These are phyloP conservation scores for Suhomyces maxii DNA, from an alignment of 1,139 yeast species.

Conservation along the genomic window DNA sequence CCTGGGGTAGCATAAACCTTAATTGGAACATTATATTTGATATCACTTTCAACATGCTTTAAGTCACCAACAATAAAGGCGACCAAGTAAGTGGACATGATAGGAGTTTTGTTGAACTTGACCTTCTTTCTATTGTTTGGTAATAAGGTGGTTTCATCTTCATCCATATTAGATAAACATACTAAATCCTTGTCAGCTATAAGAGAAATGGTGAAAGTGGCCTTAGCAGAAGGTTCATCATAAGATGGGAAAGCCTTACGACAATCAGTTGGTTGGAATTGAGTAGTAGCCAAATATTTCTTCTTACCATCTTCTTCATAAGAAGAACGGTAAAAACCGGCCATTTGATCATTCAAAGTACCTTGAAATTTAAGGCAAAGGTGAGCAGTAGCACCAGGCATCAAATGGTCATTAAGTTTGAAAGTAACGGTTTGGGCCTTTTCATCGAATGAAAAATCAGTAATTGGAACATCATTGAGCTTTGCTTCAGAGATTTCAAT, in stretches of 20 bases:
- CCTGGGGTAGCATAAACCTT: constrained; percentile 58
- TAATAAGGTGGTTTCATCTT: constrained; percentile 45
- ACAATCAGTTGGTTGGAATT: constrained; percentile 84
- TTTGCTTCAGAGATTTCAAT: constrained; percentile 58
- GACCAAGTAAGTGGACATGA: constrained; percentile 28
- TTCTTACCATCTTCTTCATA: constrained; percentile 63
- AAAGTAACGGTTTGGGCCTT: constrained; percentile 68
- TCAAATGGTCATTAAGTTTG: constrained; percentile 50
- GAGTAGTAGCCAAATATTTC: constrained; percentile 73
- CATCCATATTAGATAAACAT: constrained; percentile 81
- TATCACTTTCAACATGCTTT: constrained; percentile 32
- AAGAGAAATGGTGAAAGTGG: constrained; percentile 66
- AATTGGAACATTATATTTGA: constrained; percentile 40
- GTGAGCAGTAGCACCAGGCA: constrained; percentile 40
- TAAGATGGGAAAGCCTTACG: constrained; percentile 83
- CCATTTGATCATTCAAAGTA: constrained; percentile 62
- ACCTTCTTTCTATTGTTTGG: constrained; percentile 53
- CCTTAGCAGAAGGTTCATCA: constrained; percentile 78
- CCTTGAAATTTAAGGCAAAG: constrained; percentile 67
- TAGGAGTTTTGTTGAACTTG: constrained; percentile 31
- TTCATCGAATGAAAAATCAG: constrained; percentile 41
- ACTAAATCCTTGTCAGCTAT: constrained; percentile 60
- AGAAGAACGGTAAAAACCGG: constrained; percentile 79
- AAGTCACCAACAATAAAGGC: constrained; percentile 34
- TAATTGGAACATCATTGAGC: constrained; percentile 36